Evolutionary conservation across 345 rosid genomes (phyloP), one percentile per base, ranked within the genome.

Genomic region (Anacardium occidentale): DNA sequence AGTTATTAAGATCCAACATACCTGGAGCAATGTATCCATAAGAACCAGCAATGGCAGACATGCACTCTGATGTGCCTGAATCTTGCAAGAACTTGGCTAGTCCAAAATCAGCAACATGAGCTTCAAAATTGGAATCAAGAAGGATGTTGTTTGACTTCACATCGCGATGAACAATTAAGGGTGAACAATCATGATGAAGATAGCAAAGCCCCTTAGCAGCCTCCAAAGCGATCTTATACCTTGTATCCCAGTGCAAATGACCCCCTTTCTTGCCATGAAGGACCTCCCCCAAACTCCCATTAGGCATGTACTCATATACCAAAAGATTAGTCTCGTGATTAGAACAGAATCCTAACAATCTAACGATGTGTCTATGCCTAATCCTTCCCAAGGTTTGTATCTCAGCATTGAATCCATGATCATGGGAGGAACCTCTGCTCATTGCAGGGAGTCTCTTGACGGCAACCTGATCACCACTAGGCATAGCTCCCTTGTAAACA

Each of bases 1-100:
- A 34, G 24, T 47, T 73, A 42, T 48, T 4, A 69, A 37, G 67
- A n/a, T 42, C 3, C n/a, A 74, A 63, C 54, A 53, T 84, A 93
- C 98, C 97, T 70, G 98, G 98, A 65, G 97, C 98, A 0, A 93
- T 93, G 75, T 93, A 93, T 62, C 98, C 98, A 59, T 93, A 93
- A 66, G 98, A 93, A 25, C 98, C 98, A 66, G 98, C 97, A 54
- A 93, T 93, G n/a, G 97, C 98, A 66, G 98, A 93, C 98, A 93
- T 93, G 76, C 97, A 93, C 69, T 93, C 97, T 21, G 98, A 93
- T 74, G 97, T 85, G 76, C 98, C 98, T 0, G 97, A 91, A 52
- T 93, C 97, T 84, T 91, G 98, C 70, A 91, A 80, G 82, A 93
- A 93, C 74, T 91, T 93, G 25, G 98, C 97, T 3, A 93, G 93